Evolutionary conservation across 2,329 filamentous ascomycete genomes (phyloP), one percentile per base, ranked within the genome.

Genomic region (Aspergillus vadensis): DNA sequence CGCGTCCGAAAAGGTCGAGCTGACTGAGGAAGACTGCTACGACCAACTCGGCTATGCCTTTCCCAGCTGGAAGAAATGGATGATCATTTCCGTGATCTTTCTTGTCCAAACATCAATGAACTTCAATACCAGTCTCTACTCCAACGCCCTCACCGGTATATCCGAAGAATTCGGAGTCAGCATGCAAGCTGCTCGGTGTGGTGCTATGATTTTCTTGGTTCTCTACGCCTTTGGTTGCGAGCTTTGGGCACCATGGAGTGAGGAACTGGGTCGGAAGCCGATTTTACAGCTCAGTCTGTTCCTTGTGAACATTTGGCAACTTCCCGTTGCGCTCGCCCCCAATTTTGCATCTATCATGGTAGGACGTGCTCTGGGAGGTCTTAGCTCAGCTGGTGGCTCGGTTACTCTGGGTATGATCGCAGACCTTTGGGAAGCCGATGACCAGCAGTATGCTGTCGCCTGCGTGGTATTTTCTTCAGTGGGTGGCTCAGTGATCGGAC

Each of bases 171-270:
- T 91, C 65, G 66, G 77, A 50, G 87, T 94, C 63, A 89, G 86
- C 63, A 79, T 79, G 27, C 89, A 91, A 73, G 86, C 84, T 4
- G 90, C 88, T 4, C 85, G 90, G 57, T 84, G 86, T 59, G 91
- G 91, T 72, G 89, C 90, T 61, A 88, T 90, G 78, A 85, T 92
- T 63, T 95, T 94, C 78, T 78, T 96, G 41, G 83, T 95, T 54
- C 76, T 88, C 2, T 95, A 96, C 73, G 91, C 91, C 39, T 93
- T 95, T 72, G 91, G 91, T 38, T 95, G 91, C 73, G 91, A 95
- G 75, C 82, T 94, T 0, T 95, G 91, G 91, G 91, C 91, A 0
- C 91, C 91, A 0, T 95, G 91, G 90, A 90, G 86, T 49, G 91
- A 96, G 73, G 91, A 95, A 70, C 81, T 94, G 53, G 91, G 91